Conservation (phyloP, 2,329 filamentous ascomycete genomes). For the Macroventuria anomochaeta region DNA sequence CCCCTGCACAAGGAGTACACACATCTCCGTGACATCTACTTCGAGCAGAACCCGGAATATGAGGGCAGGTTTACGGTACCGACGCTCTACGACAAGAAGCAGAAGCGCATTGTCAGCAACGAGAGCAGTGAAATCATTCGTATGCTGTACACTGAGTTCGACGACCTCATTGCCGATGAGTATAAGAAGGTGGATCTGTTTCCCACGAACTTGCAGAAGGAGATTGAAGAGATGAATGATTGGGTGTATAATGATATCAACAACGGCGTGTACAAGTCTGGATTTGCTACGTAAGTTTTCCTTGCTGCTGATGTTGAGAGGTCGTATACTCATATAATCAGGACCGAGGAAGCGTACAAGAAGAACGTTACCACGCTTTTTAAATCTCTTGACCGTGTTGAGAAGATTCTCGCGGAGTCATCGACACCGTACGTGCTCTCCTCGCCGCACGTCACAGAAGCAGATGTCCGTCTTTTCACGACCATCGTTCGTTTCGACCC, state of each 20-base stretch:
- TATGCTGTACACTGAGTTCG: constrained; percentile 85
- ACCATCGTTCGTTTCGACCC: constrained; percentile 68
- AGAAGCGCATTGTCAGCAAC: constrained; percentile 82
- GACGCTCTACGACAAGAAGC: constrained; percentile 80
- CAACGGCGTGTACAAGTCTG: constrained; percentile 60
- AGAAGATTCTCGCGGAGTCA: constrained; percentile 51
- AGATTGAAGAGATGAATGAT: constrained; percentile 59
- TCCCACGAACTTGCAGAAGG: constrained; percentile 51
- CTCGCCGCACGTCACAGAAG: constrained; percentile 54
- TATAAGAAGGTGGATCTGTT: constrained; percentile 55
- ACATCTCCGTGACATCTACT: constrained; percentile 81
- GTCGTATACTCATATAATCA: constrained; percentile 12
- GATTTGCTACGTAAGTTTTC: constrained; percentile 56
- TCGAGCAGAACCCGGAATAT: constrained; percentile 74
- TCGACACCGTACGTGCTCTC: constrained; percentile 57
- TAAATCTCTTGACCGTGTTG: constrained; percentile 56
- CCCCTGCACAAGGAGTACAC: constrained; percentile 72
- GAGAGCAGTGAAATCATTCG: constrained; percentile 92
- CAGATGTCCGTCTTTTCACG: constrained; percentile 59
- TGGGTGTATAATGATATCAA: constrained; percentile 62
- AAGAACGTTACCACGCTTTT: constrained; percentile 56
- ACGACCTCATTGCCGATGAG: constrained; percentile 59
- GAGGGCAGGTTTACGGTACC: constrained; percentile 85
- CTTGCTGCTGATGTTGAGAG: not conserved
- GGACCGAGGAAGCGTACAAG: constrained; percentile 58